phyloP scores from a whole-genome alignment of 2,329 filamentous ascomycete species.

The Phaeosphaeriaceae sp. region DNA sequence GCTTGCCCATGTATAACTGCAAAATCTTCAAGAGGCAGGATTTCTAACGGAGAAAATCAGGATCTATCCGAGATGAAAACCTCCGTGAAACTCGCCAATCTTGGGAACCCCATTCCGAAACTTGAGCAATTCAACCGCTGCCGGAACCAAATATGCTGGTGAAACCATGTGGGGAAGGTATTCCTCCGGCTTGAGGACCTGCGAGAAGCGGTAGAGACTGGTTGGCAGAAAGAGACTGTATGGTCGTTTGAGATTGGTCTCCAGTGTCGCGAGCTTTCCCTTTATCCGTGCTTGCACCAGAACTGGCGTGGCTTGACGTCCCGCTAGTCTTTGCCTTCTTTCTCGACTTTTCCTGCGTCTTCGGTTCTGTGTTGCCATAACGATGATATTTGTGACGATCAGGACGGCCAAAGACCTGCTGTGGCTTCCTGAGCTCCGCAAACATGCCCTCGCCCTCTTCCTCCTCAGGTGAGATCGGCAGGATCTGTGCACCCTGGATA shows the following conservation, averaged over 20 bases:
- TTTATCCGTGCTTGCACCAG: not conserved
- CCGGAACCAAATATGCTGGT: not conserved
- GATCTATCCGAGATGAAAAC: not conserved
- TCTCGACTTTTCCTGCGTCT: conserved; percentile 17
- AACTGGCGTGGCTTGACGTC: not conserved
- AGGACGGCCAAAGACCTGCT: conserved; percentile 55
- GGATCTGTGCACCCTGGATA: conserved; percentile 62
- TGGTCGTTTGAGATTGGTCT: not conserved
- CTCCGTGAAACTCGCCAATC: not conserved
- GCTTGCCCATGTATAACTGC: not conserved
- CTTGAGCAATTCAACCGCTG: not conserved
- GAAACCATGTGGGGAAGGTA: not conserved
- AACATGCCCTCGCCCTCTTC: conserved; percentile 44
- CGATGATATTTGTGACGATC: conserved; percentile 39
- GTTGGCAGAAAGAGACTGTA: not conserved
- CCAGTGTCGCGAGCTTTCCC: not conserved
- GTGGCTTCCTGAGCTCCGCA: conserved; percentile 49
- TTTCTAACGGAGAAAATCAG: not conserved
- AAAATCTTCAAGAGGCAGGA: not conserved
- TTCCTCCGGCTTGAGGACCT: not conserved
- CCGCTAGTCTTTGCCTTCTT: conserved; percentile 23
- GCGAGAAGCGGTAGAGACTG: not conserved
- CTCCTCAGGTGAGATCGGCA: conserved; percentile 51
- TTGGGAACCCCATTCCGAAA: not conserved
- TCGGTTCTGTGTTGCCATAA: conserved; percentile 25